Evolutionary conservation across 371 early-diverging fungal species (phyloP).

Genomic region (Fennellomyces sp.): DNA sequence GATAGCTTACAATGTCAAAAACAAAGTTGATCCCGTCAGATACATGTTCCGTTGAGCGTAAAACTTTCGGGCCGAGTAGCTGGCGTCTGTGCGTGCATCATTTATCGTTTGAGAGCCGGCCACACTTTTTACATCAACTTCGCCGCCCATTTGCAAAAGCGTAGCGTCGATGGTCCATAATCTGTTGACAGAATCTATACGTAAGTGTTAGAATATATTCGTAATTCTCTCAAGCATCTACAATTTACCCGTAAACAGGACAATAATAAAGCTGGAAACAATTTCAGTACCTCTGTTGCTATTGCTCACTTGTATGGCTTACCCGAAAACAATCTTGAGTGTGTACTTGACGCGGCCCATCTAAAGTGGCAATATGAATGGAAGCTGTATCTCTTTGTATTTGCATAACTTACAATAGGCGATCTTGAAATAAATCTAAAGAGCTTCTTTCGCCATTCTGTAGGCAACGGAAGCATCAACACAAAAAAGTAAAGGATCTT

Average conservation of each 20-base stretch:
- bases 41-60: conserved; percentile 22
- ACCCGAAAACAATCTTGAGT: conserved; percentile 16
- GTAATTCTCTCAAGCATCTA: not conserved
- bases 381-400: too few species aligned
- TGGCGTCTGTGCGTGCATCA: conserved; percentile 10
- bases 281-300: not conserved
- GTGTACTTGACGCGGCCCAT: conserved; percentile 10
- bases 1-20: conserved; percentile 12
- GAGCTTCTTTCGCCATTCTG: conserved; percentile 1
- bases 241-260: conserved; percentile 12
- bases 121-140: conserved; percentile 1
- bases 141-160: not conserved
- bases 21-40: conserved; percentile 16
- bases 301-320: not conserved
- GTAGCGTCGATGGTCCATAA: conserved; percentile 3
- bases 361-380: not conserved
- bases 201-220: not conserved
- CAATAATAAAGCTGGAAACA: conserved; percentile 11
- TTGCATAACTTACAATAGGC: conserved; percentile 3
- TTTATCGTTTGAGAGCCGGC: conserved; percentile 9
- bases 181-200: conserved; percentile 15
- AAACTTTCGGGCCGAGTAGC: conserved; percentile 14
- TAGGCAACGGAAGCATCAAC: conserved; percentile 18
- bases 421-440: conserved; percentile 10
- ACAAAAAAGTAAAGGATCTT: conserved; percentile 11